phyloP scores from a whole-genome alignment of 768 basidiomycete genomes.

The Leccinum pellstonianum region DNA sequence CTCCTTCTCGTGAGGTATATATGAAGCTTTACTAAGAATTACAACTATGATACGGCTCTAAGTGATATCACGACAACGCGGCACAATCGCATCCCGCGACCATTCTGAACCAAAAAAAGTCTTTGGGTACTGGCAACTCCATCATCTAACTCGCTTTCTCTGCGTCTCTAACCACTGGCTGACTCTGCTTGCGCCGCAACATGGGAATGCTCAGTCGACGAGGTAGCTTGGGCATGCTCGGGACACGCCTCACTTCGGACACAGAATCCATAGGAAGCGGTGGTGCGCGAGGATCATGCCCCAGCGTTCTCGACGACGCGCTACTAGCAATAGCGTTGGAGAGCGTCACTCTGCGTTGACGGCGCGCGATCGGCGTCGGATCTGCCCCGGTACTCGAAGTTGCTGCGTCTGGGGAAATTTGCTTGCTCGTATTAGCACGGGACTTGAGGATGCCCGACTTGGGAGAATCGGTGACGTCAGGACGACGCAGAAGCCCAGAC shows the following conservation, averaged over 20 bases:
- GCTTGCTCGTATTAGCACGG: conserved; percentile 8
- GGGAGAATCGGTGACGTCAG: conserved; percentile 10
- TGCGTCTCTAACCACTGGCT: conserved; percentile 11
- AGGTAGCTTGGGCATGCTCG: conserved; percentile 26
- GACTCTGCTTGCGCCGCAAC: conserved; percentile 29
- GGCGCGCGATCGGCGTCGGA: neutral
- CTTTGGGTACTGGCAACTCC: neutral
- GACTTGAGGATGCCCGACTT: conserved; percentile 18
- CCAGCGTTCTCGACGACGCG: neutral
- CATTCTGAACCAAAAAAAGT: neutral
- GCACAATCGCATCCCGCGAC: neutral
- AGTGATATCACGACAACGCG: neutral
- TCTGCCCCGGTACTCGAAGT: neutral
- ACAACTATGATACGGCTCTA: neutral
- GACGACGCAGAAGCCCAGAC: neutral
- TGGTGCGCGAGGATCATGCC: neutral
- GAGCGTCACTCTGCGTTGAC: conserved; percentile 24
- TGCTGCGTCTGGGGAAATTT: neutral
- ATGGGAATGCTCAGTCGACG: conserved; percentile 31
- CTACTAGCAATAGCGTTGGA: conserved; percentile 12
- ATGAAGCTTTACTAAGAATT: neutral
- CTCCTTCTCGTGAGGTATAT: neutral
- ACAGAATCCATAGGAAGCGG: neutral
- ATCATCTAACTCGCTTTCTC: conserved; percentile 1
- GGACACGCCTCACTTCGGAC: conserved; percentile 11